These are phyloP conservation scores for Phytopythium aichiense DNA, from an alignment of 352 stramenopile genomes.

Conservation along the genomic window DNA sequence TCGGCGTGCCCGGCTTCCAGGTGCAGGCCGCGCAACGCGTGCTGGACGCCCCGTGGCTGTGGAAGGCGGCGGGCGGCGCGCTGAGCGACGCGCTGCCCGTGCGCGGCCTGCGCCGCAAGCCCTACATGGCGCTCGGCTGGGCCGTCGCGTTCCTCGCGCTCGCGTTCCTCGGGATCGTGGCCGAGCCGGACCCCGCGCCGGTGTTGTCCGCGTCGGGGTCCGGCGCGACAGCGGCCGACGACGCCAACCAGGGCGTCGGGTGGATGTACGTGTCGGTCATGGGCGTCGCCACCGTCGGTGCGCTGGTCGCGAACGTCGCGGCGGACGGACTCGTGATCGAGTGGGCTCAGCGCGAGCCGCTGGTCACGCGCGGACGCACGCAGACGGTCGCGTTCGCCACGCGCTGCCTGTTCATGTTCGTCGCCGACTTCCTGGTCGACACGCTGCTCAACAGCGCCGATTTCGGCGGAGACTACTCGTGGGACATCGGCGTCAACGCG, in stretches of 20 bases:
- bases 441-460: conserved; percentile 44
- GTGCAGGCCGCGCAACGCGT: conserved; percentile 39
- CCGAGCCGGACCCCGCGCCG: conserved; percentile 10
- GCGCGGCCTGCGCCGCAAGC: conserved; percentile 54
- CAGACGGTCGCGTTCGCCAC: conserved; percentile 51
- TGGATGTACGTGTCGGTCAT: conserved; percentile 71
- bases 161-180: conserved; percentile 24
- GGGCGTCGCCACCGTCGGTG: conserved; percentile 77
- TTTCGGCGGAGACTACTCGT: conserved; percentile 61
- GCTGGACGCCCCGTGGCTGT: conserved; percentile 60
- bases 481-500: conserved; percentile 23
- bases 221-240: conserved; percentile 10
- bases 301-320: conserved; percentile 83
- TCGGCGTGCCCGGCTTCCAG: conserved; percentile 63
- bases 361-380: conserved; percentile 43
- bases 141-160: conserved; percentile 32
- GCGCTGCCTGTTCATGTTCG: conserved; percentile 35
- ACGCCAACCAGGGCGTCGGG: conserved; percentile 17
- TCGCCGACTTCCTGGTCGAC: conserved; percentile 48
- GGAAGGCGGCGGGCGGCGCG: conserved; percentile 61
- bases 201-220: not conserved
- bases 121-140: conserved; percentile 69
- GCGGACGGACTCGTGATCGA: conserved; percentile 81
- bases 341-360: conserved; percentile 56
- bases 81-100: conserved; percentile 63